Conservation (phyloP, 352 stramenopile species). For the Peronospora tabacina region DNA sequence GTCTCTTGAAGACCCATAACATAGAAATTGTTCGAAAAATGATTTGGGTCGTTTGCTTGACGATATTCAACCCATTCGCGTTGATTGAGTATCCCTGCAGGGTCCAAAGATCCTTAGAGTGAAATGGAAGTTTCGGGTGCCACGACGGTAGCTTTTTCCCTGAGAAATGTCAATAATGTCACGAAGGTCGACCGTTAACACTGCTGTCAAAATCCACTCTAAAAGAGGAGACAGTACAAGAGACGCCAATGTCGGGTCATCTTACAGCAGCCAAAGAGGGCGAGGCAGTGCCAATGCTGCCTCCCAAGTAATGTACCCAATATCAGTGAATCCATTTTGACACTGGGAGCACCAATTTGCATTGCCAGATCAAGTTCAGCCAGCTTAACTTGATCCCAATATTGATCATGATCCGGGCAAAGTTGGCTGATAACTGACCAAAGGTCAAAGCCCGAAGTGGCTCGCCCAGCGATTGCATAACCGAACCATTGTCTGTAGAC, state of each 20-base stretch:
- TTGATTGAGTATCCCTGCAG: neutral
- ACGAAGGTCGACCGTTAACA: neutral
- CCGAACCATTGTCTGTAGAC: neutral
- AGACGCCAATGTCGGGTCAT: neutral
- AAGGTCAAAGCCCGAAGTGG: neutral
- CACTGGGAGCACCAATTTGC: neutral
- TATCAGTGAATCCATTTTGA: neutral
- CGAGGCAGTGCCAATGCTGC: neutral
- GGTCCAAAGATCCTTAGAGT: neutral
- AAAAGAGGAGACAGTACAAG: neutral
- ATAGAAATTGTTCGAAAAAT: neutral
- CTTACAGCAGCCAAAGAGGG: neutral
- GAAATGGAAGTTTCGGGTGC: neutral
- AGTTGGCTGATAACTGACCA: neutral
- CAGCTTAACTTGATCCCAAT: neutral
- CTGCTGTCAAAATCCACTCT: neutral
- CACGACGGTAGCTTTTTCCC: neutral
- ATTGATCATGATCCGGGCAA: neutral
- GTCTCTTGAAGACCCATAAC: conserved; percentile 1
- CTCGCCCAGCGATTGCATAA: neutral
- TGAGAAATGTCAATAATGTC: neutral
- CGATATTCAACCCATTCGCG: neutral
- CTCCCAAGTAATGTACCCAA: neutral
- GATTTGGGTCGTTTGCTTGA: neutral
- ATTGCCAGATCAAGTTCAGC: neutral